Evolutionary conservation across 1,284 basidiomycete genomes (phyloP).

Genomic region (Porodaedalea pini): DNA sequence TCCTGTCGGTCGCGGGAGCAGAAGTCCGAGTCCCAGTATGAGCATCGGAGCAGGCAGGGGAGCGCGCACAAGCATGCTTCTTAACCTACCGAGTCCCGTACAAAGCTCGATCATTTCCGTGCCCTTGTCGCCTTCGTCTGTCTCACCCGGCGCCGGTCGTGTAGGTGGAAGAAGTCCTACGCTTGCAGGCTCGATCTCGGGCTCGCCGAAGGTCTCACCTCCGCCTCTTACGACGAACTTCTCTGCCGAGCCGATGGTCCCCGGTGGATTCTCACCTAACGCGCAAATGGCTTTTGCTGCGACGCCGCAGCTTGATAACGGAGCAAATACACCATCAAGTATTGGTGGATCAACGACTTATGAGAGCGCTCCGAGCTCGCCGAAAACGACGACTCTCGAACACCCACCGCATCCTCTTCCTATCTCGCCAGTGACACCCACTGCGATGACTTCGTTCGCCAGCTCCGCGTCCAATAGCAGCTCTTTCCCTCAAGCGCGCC

Average conservation of each 20-base stretch:
- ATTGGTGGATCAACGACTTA: constrained; percentile 24
- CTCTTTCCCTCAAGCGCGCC: constrained; percentile 19
- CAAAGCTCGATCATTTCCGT: constrained; percentile 17
- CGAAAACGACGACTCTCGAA: constrained; percentile 24
- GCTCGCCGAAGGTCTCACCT: constrained; percentile 7
- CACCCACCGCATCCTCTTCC: constrained; percentile 26
- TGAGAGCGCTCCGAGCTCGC: constrained; percentile 22
- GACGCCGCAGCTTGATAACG: not conserved
- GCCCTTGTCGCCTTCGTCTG: constrained; percentile 6
- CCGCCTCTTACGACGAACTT: constrained; percentile 12
- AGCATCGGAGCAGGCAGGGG: constrained; percentile 32
- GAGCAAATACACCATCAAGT: constrained; percentile 21
- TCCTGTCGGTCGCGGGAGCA: constrained; percentile 31
- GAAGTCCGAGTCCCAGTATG: constrained; percentile 49
- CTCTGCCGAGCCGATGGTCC: not conserved
- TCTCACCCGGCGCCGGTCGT: constrained; percentile 6
- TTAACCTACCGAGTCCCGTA: constrained; percentile 39
- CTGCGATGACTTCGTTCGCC: constrained; percentile 6
- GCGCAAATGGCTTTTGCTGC: not conserved
- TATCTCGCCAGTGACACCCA: constrained; percentile 17
- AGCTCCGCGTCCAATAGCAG: constrained; percentile 5
- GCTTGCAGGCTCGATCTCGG: not conserved
- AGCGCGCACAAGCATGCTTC: constrained; percentile 39
- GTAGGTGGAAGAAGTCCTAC: constrained; percentile 13
- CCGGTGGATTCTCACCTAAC: constrained; percentile 11